Evolutionary conservation across 768 basidiomycete species (phyloP), one percentile per base, ranked within the genome.

Genomic region (Suillus sp.): DNA sequence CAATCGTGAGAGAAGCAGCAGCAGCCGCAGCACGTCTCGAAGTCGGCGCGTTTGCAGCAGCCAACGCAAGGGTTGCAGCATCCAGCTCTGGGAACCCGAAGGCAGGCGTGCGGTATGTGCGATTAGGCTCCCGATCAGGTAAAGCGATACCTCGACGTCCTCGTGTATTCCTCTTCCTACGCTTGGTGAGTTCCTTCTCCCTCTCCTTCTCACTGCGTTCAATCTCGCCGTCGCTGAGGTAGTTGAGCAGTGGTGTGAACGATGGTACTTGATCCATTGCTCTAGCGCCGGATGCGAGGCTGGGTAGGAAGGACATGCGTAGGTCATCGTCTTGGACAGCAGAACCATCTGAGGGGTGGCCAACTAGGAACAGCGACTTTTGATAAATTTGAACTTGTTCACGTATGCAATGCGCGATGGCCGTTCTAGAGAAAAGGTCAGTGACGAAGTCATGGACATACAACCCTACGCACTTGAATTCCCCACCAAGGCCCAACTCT

Each of bases 301-400:
- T 84, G 0, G 96, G 95, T 4, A 98, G 80, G 81, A 99, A 93
- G 9, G 95, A 88, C 74, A 88, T 85, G 48, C 92, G 88, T 34
- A 99, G 86, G 61, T 99, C 97, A 61, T 97, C 95, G 70, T 99
- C 95, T 69, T 86, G 86, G 9, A 96, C 83, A 9, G 81, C 73
- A 0, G 87, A 83, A 2, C 93, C 92, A 68, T 95, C 92, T 6
- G 89, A 86, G 4, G 91, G 87, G 72, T 96, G 93, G 1, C 95
- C 93, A 61, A 95, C 87, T 40, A 96, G 84, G 82, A 93, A 92
- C 20, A 98, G 84, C 0, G 93, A 96, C 72, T 95, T 94, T 74
- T 93, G 90, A 78, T 95, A 95, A 2, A 89, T 86, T 64, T 95
- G 90, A 8, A 95, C 85, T 79, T 99, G 97, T 74, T 99, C 97